Conservation (phyloP, 805 yeast genomes). For the Saccharomycopsis microspora region DNA sequence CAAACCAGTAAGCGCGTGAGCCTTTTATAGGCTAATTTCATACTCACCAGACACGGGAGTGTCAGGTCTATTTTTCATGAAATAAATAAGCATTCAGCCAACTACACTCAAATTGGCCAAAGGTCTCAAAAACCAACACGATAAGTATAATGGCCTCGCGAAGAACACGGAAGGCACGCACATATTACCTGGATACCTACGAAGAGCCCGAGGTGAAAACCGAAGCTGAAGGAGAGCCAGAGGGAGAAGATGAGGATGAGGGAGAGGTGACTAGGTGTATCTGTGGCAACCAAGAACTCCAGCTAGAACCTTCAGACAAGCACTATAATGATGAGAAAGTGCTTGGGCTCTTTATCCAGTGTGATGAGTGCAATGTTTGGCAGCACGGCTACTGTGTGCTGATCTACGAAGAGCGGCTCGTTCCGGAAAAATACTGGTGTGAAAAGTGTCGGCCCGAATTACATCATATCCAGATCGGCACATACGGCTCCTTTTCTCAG, state of each 20-base stretch:
- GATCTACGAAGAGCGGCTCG: conserved; percentile 55
- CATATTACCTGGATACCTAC: background rate
- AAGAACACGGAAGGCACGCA: too few relatives aligned
- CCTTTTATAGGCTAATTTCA: too few relatives aligned
- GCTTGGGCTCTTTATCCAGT: conserved; percentile 64
- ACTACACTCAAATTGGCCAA: too few relatives aligned
- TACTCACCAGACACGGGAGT: too few relatives aligned
- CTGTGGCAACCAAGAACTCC: conserved; percentile 25
- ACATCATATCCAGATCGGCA: conserved; percentile 44
- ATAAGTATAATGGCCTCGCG: too few relatives aligned
- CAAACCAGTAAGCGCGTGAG: too few relatives aligned
- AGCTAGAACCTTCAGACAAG: conserved; percentile 31
- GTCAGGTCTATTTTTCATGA: too few relatives aligned
- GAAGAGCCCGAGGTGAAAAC: conserved; percentile 1
- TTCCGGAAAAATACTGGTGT: conserved; percentile 94
- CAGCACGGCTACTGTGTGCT: conserved; percentile 97
- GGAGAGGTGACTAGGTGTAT: conserved; percentile 33
- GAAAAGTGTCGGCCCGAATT: conserved; percentile 81
- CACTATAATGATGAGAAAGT: conserved; percentile 29
- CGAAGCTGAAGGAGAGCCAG: conserved; percentile 5
- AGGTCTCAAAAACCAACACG: too few relatives aligned
- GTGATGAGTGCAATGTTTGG: conserved; percentile 92
- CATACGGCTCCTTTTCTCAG: conserved; percentile 35
- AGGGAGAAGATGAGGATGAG: background rate
- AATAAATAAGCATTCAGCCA: too few relatives aligned